A percentile compares a stretch with the other conserved stretches of the same genome.
These are phyloP conservation scores for Tricholoma furcatifolium DNA, from an alignment of 768 basidiomycete species.

Conservation along the genomic window DNA sequence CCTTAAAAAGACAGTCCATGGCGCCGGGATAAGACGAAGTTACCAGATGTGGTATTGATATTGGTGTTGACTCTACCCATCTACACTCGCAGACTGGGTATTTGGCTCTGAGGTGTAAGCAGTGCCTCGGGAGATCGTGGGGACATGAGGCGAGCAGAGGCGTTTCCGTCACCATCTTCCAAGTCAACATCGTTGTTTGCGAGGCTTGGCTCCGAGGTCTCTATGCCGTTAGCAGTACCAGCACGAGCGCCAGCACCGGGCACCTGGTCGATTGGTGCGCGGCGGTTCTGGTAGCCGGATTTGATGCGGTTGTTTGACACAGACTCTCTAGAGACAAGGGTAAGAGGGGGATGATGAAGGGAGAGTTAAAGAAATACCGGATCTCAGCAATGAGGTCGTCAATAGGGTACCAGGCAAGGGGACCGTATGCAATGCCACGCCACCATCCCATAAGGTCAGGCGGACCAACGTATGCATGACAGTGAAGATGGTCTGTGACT, in stretches of 20 bases:
- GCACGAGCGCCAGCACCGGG: slow-evolving; percentile 67
- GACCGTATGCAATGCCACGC: slow-evolving; percentile 63
- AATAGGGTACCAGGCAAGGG: slow-evolving; percentile 72
- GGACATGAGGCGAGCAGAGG: slow-evolving; percentile 22
- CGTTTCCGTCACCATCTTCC: slow-evolving; percentile 37
- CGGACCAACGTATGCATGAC: slow-evolving; percentile 68
- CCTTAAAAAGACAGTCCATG: slow-evolving; percentile 1
- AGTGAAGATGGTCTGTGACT: slow-evolving; percentile 76
- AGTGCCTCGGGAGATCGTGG: slow-evolving; percentile 23
- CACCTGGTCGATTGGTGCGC: slow-evolving; percentile 71
- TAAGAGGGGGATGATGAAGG: slow-evolving; percentile 4
- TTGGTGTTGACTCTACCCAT: not conserved
- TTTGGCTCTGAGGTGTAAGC: slow-evolving; percentile 35
- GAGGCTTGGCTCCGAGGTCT: slow-evolving; percentile 55
- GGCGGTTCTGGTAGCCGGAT: slow-evolving; percentile 64
- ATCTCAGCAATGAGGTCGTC: slow-evolving; percentile 84
- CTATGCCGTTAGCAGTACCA: slow-evolving; percentile 64
- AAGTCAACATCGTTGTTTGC: slow-evolving; percentile 40
- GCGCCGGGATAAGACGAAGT: slow-evolving; percentile 4
- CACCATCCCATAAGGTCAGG: slow-evolving; percentile 73
- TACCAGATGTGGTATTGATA: slow-evolving; percentile 8
- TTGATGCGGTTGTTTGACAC: slow-evolving; percentile 84
- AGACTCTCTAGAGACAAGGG: slow-evolving; percentile 53
- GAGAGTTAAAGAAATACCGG: slow-evolving; percentile 39
- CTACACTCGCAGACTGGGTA: slow-evolving; percentile 43